Percentiles rank a stretch among this genome's conserved stretches.
Evolutionary conservation across 2,329 filamentous ascomycete species (phyloP).

Genomic region (Ploettnerulaceae sp.): DNA sequence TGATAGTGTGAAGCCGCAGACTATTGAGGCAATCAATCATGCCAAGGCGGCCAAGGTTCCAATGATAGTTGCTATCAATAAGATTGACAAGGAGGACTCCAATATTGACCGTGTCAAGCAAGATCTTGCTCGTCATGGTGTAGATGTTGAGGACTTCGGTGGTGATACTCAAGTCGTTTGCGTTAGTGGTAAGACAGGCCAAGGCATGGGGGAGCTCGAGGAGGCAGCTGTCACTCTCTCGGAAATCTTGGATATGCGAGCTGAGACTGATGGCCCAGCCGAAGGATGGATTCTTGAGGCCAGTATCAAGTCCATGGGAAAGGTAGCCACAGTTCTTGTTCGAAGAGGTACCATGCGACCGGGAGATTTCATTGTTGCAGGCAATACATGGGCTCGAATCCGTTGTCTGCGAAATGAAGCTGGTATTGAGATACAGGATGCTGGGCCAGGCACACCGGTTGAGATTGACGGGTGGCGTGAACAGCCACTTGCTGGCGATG

Average conservation of each 20-base stretch:
- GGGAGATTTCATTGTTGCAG: constrained; percentile 83
- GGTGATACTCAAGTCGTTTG: constrained; percentile 89
- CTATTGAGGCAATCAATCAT: constrained; percentile 92
- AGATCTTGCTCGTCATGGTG: constrained; percentile 75
- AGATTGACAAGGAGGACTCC: constrained; percentile 84
- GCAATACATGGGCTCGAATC: constrained; percentile 83
- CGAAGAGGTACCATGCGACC: constrained; percentile 77
- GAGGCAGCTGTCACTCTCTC: constrained; percentile 83
- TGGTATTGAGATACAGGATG: constrained; percentile 65
- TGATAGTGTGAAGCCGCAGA: constrained; percentile 96
- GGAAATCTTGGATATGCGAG: constrained; percentile 86
- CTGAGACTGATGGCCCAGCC: constrained; percentile 68
- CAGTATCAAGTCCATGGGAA: constrained; percentile 77
- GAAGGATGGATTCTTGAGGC: constrained; percentile 96
- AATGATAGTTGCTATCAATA: constrained; percentile 97
- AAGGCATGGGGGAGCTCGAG: constrained; percentile 87
- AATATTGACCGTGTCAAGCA: constrained; percentile 80
- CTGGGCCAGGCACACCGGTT: constrained; percentile 81
- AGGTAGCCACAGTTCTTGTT: constrained; percentile 83
- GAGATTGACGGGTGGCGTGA: constrained; percentile 95
- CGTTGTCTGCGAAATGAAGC: constrained; percentile 80
- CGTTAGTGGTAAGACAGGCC: constrained; percentile 89
- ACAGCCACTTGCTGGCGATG: constrained; percentile 78
- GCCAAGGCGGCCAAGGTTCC: constrained; percentile 82
- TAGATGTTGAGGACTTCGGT: constrained; percentile 92